Percentiles rank a stretch among this genome's conserved stretches.
Evolutionary conservation across 2,329 filamentous ascomycete genomes (phyloP).

Genomic region (Balansia obtecta): DNA sequence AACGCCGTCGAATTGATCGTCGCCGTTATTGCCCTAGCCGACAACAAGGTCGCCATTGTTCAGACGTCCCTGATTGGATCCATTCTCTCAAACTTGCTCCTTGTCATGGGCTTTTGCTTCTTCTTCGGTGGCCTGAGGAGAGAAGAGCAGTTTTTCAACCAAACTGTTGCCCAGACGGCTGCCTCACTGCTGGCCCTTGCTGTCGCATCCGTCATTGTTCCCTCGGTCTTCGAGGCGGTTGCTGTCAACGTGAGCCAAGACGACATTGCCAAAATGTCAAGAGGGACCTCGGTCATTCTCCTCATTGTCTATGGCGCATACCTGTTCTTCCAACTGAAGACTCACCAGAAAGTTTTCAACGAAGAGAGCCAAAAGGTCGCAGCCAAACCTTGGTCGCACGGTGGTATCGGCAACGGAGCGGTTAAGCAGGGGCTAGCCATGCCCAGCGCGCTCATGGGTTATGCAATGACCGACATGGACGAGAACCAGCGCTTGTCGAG

Average conservation of each 20-base stretch:
- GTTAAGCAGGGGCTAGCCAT: slow-evolving; percentile 28
- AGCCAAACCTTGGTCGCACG: slow-evolving; percentile 34
- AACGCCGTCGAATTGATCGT: slow-evolving; percentile 88
- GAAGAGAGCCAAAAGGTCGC: slow-evolving; percentile 66
- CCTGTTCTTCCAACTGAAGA: slow-evolving; percentile 83
- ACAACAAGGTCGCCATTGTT: slow-evolving; percentile 69
- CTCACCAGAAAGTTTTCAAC: slow-evolving; percentile 70
- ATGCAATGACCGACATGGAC: slow-evolving; percentile 19
- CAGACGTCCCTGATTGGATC: slow-evolving; percentile 87
- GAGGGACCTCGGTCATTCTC: slow-evolving; percentile 67
- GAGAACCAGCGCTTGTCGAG: slow-evolving; percentile 33
- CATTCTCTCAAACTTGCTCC: slow-evolving; percentile 79
- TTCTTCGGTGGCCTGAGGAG: slow-evolving; percentile 75
- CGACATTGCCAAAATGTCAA: slow-evolving; percentile 52
- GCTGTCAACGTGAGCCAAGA: slow-evolving; percentile 23
- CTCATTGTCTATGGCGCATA: slow-evolving; percentile 75
- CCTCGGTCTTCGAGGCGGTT: slow-evolving; percentile 64
- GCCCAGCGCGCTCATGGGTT: slow-evolving; percentile 26
- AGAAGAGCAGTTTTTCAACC: slow-evolving; percentile 79
- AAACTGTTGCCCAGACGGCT: slow-evolving; percentile 81
- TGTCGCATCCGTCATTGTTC: slow-evolving; percentile 74
- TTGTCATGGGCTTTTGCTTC: slow-evolving; percentile 87
- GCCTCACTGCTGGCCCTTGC: slow-evolving; percentile 69
- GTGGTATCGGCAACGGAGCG: slow-evolving; percentile 17
- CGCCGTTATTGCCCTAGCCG: slow-evolving; percentile 66